Evolutionary conservation across 73 alveolate genomes (phyloP), one percentile per base, ranked within the genome.

Genomic region (Stentor roeselii): DNA sequence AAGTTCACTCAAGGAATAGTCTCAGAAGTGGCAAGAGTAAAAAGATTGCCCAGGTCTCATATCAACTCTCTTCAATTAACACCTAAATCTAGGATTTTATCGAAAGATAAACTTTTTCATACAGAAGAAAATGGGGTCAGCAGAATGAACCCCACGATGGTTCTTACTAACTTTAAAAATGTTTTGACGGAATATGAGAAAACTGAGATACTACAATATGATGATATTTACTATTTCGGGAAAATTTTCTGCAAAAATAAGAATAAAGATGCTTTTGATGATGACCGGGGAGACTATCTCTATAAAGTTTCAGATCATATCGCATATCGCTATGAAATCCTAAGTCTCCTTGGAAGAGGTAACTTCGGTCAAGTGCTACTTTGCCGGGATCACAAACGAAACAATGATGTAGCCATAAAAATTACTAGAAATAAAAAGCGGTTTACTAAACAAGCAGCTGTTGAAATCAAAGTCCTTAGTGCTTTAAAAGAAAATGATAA

Each of bases 301-400:
- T 77, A 67, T 30, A 84, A 83, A 85, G 39, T 38, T 27, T 92
- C 91, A 40, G 99, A 95, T 74, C 90, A 86, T 59, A 82, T 95
- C 40, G 59, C 89, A 83, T 91, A 92, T 40, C 75, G 95, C 60
- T 93, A 80, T 86, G 97, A 95, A 85, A 82, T 95, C 4, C 76
- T 93, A 3, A 83, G 89, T 38, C 83, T 75, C 59, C 60, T 93
- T 38, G 98, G 98, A 58, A 90, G 88, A 78, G 98, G 98, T 1
- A 83, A 96, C 0, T 94, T 90, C 75, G 98, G 97, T 4, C 78
- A 78, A 39, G 95, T 93, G 27, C 36, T 74, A 42, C 90, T 90
- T 86, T 92, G 96, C 50, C 84, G 40, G 76, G 97, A 94, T 88
- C 89, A 92, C 38, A 78, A 87, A 61, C 59, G 75, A 11, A 88